Percentiles rank a stretch among this genome's conserved stretches.
Conservation (phyloP, 2,329 filamentous ascomycete species). For the Fusarium sp. region DNA sequence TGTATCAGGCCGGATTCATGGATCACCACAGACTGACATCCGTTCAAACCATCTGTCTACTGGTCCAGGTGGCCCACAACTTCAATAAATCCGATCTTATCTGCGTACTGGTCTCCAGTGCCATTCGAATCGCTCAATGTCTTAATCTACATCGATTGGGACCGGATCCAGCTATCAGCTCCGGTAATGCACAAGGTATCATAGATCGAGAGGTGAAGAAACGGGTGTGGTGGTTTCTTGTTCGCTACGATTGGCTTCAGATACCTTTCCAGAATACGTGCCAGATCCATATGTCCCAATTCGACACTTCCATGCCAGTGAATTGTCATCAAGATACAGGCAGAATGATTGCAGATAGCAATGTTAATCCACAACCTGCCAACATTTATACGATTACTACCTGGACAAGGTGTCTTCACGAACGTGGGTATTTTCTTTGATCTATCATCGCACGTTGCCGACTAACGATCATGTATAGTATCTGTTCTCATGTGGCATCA, state of each 20-base stretch:
- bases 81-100: constrained; percentile 1
- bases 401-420: background rate
- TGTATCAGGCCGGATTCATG: background rate
- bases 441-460: accelerated
- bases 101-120: background rate
- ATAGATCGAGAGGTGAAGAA: background rate
- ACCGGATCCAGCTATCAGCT: accelerated
- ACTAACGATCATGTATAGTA: background rate
- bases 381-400: background rate
- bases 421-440: background rate
- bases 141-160: background rate
- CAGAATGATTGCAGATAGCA: background rate
- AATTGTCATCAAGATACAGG: background rate
- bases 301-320: background rate
- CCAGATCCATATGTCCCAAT: background rate
- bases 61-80: constrained; percentile 2
- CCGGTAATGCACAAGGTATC: accelerated
- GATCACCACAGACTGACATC: background rate
- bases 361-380: accelerated
- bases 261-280: constrained; percentile 10
- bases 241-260: constrained; percentile 12
- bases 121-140: background rate
- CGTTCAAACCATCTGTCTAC: background rate
- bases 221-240: constrained; percentile 8
- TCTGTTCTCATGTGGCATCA: background rate